Percentiles rank a stretch among this genome's conserved stretches.
Evolutionary conservation across 2,329 filamentous ascomycete genomes (phyloP).

Genomic region (Thelonectria olida): DNA sequence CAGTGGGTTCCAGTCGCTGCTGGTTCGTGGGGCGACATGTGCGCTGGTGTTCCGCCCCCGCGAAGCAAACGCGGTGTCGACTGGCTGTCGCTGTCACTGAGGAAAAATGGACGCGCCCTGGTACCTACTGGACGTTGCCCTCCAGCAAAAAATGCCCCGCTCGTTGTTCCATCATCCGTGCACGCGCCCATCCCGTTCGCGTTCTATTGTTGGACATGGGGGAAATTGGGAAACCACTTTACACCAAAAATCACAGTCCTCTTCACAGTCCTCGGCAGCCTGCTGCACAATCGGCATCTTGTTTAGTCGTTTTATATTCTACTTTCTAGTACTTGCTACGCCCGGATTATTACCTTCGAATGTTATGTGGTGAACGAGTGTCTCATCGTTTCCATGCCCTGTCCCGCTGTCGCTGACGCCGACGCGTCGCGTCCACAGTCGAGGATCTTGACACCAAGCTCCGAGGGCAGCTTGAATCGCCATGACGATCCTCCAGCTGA

Average conservation of each 20-base stretch:
- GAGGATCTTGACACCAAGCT: slow-evolving; percentile 53
- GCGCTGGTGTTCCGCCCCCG: too few species aligned
- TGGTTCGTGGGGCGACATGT: too few species aligned
- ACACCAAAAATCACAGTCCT: not conserved
- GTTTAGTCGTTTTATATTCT: slow-evolving; percentile 17
- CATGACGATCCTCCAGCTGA: slow-evolving; percentile 38
- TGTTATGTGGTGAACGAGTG: slow-evolving; percentile 30
- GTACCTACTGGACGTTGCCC: not conserved
- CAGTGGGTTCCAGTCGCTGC: too few species aligned
- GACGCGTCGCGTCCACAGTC: slow-evolving; percentile 61
- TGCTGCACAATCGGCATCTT: not conserved
- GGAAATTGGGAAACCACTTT: slow-evolving; percentile 14
- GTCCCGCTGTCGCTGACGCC: slow-evolving; percentile 44
- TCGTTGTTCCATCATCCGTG: not conserved
- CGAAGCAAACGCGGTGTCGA: too few species aligned
- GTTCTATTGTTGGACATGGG: not conserved
- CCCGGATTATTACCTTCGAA: slow-evolving; percentile 12
- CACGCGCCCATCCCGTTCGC: slow-evolving; percentile 12
- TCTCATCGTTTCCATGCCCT: slow-evolving; percentile 43
- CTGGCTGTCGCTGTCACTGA: too few species aligned
- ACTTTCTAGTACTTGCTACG: slow-evolving; percentile 8
- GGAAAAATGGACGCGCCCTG: not conserved
- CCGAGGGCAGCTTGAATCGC: slow-evolving; percentile 50
- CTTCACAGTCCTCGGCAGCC: not conserved
- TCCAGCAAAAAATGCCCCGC: not conserved